Evolutionary conservation across 2,329 filamentous ascomycete species (phyloP), one percentile per base, ranked within the genome.

Genomic region (Onygenales sp.): DNA sequence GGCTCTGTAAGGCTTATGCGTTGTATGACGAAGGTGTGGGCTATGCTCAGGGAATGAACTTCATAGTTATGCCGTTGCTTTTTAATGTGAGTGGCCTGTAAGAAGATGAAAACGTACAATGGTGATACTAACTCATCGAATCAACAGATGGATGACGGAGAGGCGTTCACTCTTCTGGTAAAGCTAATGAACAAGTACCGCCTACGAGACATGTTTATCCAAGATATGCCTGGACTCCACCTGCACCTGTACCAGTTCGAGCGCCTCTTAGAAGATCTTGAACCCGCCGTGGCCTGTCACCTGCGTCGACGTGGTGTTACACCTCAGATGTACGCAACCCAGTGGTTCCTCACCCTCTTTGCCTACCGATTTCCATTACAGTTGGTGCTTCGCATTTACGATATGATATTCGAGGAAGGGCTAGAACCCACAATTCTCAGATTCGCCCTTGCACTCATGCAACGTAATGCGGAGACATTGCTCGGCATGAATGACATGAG

Each of bases 311-410:
- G 87, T 53, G 85, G 89, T 59, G 93, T 98, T 52, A 87, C 87
- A 7, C 87, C 93, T 0, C 89, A 95, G 65, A 78, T 98, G 7
- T 98, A 98, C 67, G 93, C 93, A 44, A 98, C 93, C 0, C 93
- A 98, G 69, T 98, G 93, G 93, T 98, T 98, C 72, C 79, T 98
- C 49, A 98, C 93, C 0, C 78, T 98, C n/a, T 98, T 98, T 66
- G 90, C 92, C 35, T 98, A 98, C 69, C 87, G 94, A 43, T 98
- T 98, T 69, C 93, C 93, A 7, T 78, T 98, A 7, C 93, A 98
- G 66, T 82, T 98, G 8, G 93, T 98, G 6, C 84, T 98, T 54
- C 87, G 93, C 35, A 94, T 98, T 50, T 98, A 97, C 70, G 93
- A 98, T 66, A 75, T 98, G 53, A 93, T 98, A 50, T 78, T 98